Evolutionary conservation across 495 filamentous ascomycete species (phyloP).

Genomic region (Rhypophila decipiens): DNA sequence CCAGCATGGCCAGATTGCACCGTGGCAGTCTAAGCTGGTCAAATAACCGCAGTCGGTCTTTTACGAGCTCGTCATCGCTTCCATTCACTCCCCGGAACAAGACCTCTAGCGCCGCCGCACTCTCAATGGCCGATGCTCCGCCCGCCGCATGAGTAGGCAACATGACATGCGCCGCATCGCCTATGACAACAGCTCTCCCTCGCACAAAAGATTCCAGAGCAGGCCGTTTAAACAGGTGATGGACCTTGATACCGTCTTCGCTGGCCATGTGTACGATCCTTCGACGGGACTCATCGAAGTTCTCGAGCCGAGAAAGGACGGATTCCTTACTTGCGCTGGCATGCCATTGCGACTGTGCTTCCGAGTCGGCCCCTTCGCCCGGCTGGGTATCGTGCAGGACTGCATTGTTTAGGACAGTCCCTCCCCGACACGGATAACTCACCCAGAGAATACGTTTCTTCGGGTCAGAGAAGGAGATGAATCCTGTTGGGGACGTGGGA

Average conservation of each 20-base stretch:
- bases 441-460: constrained; percentile 30
- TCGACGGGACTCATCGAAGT: constrained; percentile 17
- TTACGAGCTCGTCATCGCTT: constrained; percentile 1
- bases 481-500: constrained; percentile 18
- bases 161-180: constrained; percentile 28
- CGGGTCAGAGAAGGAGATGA: constrained; percentile 21
- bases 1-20: constrained; percentile 27
- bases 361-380: constrained; percentile 6
- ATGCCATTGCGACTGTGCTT: constrained; percentile 12
- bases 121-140: constrained; percentile 21
- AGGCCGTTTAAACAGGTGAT: constrained; percentile 19
- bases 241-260: constrained; percentile 26
- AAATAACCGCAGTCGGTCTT: constrained; percentile 15
- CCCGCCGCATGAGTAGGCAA: constrained; percentile 25
- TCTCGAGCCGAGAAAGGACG: constrained; percentile 14
- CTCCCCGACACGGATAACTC: constrained; percentile 39
- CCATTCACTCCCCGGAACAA: constrained; percentile 14
- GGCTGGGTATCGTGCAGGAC: constrained; percentile 21
- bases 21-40: constrained; percentile 22
- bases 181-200: constrained; percentile 18
- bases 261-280: constrained; percentile 17
- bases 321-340: constrained; percentile 7
- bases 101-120: constrained; percentile 18
- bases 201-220: constrained; percentile 18
- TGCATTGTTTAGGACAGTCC: constrained; percentile 23